Base-by-base conservation (phyloP, 164 flowering plant species). In the Aristolochia contorta region DNA sequence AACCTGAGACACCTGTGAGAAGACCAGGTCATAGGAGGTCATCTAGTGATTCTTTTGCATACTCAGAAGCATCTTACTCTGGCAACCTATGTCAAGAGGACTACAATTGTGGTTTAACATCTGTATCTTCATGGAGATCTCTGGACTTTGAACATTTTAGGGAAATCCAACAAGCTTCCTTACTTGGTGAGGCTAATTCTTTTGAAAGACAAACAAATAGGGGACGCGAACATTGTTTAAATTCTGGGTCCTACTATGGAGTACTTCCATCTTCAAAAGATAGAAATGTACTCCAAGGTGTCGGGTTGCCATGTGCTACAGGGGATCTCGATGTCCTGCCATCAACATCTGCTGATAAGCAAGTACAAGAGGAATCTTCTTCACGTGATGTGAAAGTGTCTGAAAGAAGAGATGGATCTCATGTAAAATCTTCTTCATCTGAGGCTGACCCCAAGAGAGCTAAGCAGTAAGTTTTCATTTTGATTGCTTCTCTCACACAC, bases 21-120 rank as follows among this genome's bases (percentile, higher is more conserved):
- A 83, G 72, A 75, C 85, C 77, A 32, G 80, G 83, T 73, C 98
- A 87, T 72, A 74, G 96, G 19, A 91, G 91, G 13, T 84, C 96
- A 65, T 88, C 96, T 7, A 92, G 96, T 74, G 96, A 91, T 63
- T 83, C 98, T 41, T 84, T 79, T 84, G 83, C 99, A 12, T 90
- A 86, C 64, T 27, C 78, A 45, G 94, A 90, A 65, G 74, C 73
- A 47, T 69, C 82, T 58, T 79, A 67, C 62, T 23, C 66, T 60
- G 78, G 74, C 55, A 78, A 71, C 61, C 12, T 66, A 52, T 66
- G 72, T 71, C 84, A 77, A 61, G 79, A 78, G 46, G 91, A 79
- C 16, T 65, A 62, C 62, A 83, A 70, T 54, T 63, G 32, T 27
- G 75, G 64, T 71, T 1, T 66, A 54, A 30, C 65, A 55, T 62